Base-by-base conservation (phyloP, 129 eudicot genomes). In the Flaveria ramosissima region DNA sequence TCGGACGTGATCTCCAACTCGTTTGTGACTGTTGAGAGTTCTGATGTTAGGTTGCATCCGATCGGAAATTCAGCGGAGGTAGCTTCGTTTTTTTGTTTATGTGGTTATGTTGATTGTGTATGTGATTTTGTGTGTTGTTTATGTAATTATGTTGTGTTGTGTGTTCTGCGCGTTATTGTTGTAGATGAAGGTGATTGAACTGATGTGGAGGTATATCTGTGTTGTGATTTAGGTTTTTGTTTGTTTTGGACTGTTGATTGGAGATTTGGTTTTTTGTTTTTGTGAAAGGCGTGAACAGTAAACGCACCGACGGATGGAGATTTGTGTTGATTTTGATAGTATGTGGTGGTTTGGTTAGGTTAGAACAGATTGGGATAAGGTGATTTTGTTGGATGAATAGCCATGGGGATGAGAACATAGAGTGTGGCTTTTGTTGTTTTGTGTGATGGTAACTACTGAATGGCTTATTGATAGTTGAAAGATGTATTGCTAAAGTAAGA, bases 1-100 rank as follows among this genome's bases (percentile, higher is more conserved):
- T 83, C 89, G 39, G 85, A 55, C 43, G 76, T 86, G 48, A 76
- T 47, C 52, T 45, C 73, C 69, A 41, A 72, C 63, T 77, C 90
- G 15, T 63, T 78, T 73, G 55, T 77, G 76, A 69, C 71, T 12
- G 72, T 68, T 64, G 81, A 77, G 62, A 50, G 55, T 73, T 77
- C 74, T 15, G 57, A 74, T 61, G 56, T 65, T 62, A 51, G 71
- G 75, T 68, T 72, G 36, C 83, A 48, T 53, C 72, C 39, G 10
- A 65, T 56, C 50, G 75, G 32, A 45, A 67, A 67, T 80, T 73
- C 66, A 42, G 77, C 39, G 4, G 64, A 73, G 85, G 85, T 83
- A 86, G 26, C 9, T 12, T 23, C 72, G 14, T 63, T 24, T 6
- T 71, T 46, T 9, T 78, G 53, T 48, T 76, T 63, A 51, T 64